Evolutionary conservation across 768 basidiomycete genomes (phyloP), one percentile per base, ranked within the genome.

Genomic region (Auricularia sp.): DNA sequence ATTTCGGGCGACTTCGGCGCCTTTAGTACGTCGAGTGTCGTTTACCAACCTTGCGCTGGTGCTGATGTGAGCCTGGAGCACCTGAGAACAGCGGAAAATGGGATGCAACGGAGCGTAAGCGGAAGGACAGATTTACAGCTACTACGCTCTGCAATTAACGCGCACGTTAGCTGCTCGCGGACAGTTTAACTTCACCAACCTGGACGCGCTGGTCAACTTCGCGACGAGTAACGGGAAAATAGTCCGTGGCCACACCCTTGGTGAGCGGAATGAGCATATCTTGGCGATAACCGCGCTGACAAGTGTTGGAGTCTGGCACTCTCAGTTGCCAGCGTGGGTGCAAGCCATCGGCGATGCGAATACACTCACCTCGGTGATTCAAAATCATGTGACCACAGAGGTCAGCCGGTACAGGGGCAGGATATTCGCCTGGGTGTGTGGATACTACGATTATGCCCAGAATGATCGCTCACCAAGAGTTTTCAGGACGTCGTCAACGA

Each of bases 401-500:
- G 81, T 83, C n/a, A 72, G 75, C 6, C 83, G 81, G 65, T 86
- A 81, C 70, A 79, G 77, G 68, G 84, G 84, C 29, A 69, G 83
- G 70, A 75, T 83, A 79, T 85, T 79, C 67, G 75, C 76, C 73
- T 80, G 79, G 79, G 77, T 62, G 45, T 7, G 54, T 59, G 37
- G 3, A 13, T 5, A 34, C 7, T n/a, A 29, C 37, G 29, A n/a
- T 5, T 39, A 37, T 11, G 3, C 10, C 33, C 8, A 34, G 42
- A 29, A 45, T 4, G 45, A 24, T 7, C 36, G 21, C 54, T 16
- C 3, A 54, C 45, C 59, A 13, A n/a, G 7, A 42, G 29, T 59
- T 36, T 34, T 63, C 82, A 80, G 82, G 82, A 84, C 29, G 82
- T 83, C 44, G 73, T 84, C 63, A 85, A 84, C 63, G 83, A 85